Percentiles rank a stretch among this genome's conserved stretches.
phyloP scores from a whole-genome alignment of 139 green algal species.

The Tetraselmis striata region DNA sequence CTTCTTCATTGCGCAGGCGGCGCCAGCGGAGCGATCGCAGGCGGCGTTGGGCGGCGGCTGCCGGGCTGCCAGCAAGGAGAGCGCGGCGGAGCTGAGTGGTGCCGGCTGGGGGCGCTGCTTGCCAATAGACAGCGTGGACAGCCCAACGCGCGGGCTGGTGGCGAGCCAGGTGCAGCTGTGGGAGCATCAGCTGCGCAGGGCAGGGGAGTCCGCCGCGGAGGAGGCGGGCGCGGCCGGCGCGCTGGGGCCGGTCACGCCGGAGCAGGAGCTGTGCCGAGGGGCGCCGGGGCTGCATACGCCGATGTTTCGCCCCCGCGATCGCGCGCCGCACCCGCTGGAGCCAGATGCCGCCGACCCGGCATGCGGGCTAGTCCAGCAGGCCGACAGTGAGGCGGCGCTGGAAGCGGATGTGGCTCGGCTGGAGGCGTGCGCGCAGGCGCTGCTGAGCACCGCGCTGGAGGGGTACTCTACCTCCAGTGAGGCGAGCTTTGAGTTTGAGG shows the following conservation, averaged over 20 bases:
- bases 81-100: too few species aligned
- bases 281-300: neutral
- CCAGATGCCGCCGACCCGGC: too few species aligned
- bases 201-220: neutral
- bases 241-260: neutral
- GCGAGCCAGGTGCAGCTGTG: neutral
- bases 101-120: too few species aligned
- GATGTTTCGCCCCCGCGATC: neutral
- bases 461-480: neutral
- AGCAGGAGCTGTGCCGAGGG: neutral
- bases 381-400: neutral
- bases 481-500: neutral
- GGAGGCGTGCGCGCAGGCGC: neutral
- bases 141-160: too few species aligned
- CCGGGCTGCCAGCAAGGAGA: too few species aligned
- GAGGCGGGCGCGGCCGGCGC: too few species aligned
- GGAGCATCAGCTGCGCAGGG: neutral
- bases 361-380: too few species aligned
- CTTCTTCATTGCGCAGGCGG: too few species aligned
- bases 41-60: too few species aligned
- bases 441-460: neutral
- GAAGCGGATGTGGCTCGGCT: neutral
- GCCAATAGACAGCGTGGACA: too few species aligned
- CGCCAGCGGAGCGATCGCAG: too few species aligned
- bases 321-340: too few species aligned